phyloP scores from a whole-genome alignment of 2,329 filamentous ascomycete species.

The Graphiopsis chlorocephala region DNA sequence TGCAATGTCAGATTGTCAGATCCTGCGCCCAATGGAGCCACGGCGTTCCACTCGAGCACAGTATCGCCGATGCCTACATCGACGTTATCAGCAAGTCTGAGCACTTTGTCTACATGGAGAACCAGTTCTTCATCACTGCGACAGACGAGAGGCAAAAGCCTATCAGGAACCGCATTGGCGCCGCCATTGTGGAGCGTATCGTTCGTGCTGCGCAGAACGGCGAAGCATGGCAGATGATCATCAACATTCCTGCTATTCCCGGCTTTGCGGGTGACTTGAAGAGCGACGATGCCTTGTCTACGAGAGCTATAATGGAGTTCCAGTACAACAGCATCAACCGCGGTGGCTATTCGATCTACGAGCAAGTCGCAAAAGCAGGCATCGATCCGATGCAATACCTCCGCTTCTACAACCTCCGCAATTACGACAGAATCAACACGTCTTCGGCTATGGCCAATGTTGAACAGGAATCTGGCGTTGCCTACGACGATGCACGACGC shows the following conservation, averaged over 20 bases:
- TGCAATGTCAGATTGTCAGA: slow-evolving; percentile 78
- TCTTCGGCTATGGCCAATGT: slow-evolving; percentile 59
- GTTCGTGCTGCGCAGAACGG: slow-evolving; percentile 64
- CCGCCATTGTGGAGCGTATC: slow-evolving; percentile 75
- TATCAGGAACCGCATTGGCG: slow-evolving; percentile 74
- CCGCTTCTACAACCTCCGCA: slow-evolving; percentile 80
- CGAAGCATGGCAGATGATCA: slow-evolving; percentile 70
- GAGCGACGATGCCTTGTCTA: slow-evolving; percentile 69
- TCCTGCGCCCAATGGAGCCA: slow-evolving; percentile 55
- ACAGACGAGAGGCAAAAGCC: slow-evolving; percentile 68
- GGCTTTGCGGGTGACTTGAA: slow-evolving; percentile 80
- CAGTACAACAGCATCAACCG: slow-evolving; percentile 79
- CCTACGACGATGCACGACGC: slow-evolving; percentile 64
- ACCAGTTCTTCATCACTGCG: slow-evolving; percentile 93
- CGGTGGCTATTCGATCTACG: slow-evolving; percentile 74
- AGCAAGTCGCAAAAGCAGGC: slow-evolving; percentile 62
- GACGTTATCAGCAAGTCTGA: slow-evolving; percentile 94
- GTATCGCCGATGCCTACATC: slow-evolving; percentile 90
- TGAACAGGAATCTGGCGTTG: slow-evolving; percentile 62
- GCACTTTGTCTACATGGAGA: slow-evolving; percentile 98
- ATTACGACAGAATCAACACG: slow-evolving; percentile 78
- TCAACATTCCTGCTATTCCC: slow-evolving; percentile 76
- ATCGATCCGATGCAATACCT: slow-evolving; percentile 72
- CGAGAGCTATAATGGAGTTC: slow-evolving; percentile 83
- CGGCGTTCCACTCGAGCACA: slow-evolving; percentile 64